Base-by-base conservation (phyloP, 345 rosid genomes). In the Ailanthus altissimus region DNA sequence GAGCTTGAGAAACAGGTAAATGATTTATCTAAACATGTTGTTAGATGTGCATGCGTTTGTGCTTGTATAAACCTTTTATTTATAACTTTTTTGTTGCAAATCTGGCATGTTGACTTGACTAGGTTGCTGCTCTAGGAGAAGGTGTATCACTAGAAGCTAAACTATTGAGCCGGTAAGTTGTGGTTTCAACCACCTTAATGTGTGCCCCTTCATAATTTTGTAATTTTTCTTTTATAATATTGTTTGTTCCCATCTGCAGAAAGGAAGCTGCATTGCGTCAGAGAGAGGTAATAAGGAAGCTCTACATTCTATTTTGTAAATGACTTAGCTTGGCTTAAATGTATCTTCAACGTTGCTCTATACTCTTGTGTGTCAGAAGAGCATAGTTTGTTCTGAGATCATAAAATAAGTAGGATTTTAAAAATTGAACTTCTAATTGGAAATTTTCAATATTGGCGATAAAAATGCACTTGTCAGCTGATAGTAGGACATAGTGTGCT, bases 1-100 rank as follows among this genome's bases (percentile, higher is more conserved):
- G 99, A 97, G 93, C 95, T 97, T 72, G 99, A 92, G 80, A 97
- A 97, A 84, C 99, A 97, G 97, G 99, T 91, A 58, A 40, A 51
- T 76, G n/a, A 62, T 53, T 75, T 68, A 16, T 32, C 9, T 8
- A 63, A 63, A 63, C 25, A 18, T 36, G 21, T 28, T 36, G 74
- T 57, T 20, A 36, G 62, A 21, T 71, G 12, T 2, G 1, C n/a
- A n/a, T 53, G 58, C 1, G 25, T 26, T 3, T 28, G 58, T 5
- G 8, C 16, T 2, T 28, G 11, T 40, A 28, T 16, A 8, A 14
- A 62, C 26, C 45, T 25, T 49, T 74, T 61, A 15, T 61, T 26
- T 58, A 28, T 72, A n/a, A 6, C 60, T 46, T 28, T 46, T 73
- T 73, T 4, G 32, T n/a, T 73, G 59, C 51, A 28, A 77, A 58